Base-by-base conservation (phyloP, 768 basidiomycete genomes). In the Asterophora parasitica region DNA sequence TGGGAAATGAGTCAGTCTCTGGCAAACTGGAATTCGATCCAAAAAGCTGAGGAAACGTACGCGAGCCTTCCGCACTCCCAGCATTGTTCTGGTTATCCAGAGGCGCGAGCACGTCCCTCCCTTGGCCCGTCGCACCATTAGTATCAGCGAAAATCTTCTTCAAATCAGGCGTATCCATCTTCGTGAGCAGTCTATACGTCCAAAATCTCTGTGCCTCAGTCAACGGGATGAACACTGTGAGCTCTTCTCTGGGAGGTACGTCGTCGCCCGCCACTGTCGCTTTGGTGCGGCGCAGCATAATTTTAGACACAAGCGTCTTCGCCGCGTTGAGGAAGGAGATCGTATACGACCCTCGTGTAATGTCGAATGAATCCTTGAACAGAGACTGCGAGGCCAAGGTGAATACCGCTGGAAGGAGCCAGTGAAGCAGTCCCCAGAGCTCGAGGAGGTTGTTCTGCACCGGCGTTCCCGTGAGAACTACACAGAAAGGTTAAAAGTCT, bases 401-500 rank as follows among this genome's bases (percentile, higher is more conserved):
- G 58, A 83, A 83, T 31, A 82, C 63, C 2, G 52, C 50, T 4
- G 82, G 81, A 54, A 76, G 77, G 13, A 83, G 66, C 75, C 75
- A 82, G 52, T 73, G 75, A 13, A 82, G 61, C 10, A 81, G 62
- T 17, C 70, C 58, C 81, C 78, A 80, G 12, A 83, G 66, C 57
- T 83, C 81, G 15, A 71, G 60, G 9, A 83, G 60, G 51, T 83
- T 78, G 53, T 83, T 83, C 56, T 88, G 85, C 0, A 88, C 73
- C 0, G 86, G 86, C 0, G 86, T 88, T 17, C 86, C 86, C 0
- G 83, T 85, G 48, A 88, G 66, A 49, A 88, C 80, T 81, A 51
- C 13, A 30, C 27, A 20, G 13, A 26, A 10, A 34, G 56, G 15
- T 42, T 17, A 13, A 17, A n/a, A 11, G 41, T 5, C 35, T 13